phyloP scores from a whole-genome alignment of 371 early-diverging fungal genomes.

The Circinella minor region DNA sequence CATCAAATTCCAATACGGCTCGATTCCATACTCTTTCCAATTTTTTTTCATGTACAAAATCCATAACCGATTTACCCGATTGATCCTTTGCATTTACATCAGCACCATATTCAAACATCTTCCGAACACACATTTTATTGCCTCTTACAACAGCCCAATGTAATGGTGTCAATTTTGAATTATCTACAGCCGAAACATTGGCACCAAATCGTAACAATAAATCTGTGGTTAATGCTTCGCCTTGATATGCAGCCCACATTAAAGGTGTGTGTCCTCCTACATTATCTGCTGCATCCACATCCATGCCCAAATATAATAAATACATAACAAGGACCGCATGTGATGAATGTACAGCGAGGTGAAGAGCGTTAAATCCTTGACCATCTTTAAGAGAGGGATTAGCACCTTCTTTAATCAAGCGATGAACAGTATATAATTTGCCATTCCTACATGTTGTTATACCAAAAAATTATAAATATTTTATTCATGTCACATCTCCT shows the following conservation, averaged over 20 bases:
- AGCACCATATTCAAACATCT: conserved; percentile 60
- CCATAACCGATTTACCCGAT: conserved; percentile 53
- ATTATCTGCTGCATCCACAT: conserved; percentile 76
- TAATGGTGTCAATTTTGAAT: conserved; percentile 78
- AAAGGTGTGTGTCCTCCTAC: conserved; percentile 83
- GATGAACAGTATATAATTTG: conserved; percentile 72
- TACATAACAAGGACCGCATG: conserved; percentile 78
- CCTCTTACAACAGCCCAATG: conserved; percentile 78
- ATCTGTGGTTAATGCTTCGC: conserved; percentile 70
- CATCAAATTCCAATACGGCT: conserved; percentile 54
- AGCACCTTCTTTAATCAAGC: conserved; percentile 81
- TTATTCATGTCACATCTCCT: too few species aligned
- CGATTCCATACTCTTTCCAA: conserved; percentile 43
- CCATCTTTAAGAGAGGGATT: conserved; percentile 74
- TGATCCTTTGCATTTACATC: conserved; percentile 48
- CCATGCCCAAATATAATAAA: conserved; percentile 68
- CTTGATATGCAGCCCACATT: conserved; percentile 96
- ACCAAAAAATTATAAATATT: too few species aligned
- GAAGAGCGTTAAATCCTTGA: conserved; percentile 90
- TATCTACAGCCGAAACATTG: conserved; percentile 66
- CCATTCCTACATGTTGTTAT: conserved; percentile 56
- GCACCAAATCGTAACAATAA: conserved; percentile 77
- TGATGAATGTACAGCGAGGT: conserved; percentile 91
- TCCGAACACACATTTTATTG: conserved; percentile 45
- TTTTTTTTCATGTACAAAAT: conserved; percentile 54